phyloP scores from a whole-genome alignment of 257 asterid species.

The Scutellaria barbata region DNA sequence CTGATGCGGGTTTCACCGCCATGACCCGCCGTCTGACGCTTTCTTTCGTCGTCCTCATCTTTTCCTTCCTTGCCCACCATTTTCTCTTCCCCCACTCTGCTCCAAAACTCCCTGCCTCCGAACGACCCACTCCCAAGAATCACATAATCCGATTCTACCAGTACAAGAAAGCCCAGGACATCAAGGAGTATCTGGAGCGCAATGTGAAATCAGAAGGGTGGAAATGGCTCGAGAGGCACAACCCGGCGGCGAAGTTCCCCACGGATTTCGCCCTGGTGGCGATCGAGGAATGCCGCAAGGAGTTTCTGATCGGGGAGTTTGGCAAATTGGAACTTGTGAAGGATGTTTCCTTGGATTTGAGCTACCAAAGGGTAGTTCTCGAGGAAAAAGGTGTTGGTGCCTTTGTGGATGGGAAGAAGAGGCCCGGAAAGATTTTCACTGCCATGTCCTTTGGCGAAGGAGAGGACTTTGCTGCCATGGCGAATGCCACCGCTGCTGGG shows the following conservation, averaged over 20 bases:
- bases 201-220: conserved; percentile 70
- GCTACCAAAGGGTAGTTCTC: conserved; percentile 77
- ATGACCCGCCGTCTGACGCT: conserved; percentile 45
- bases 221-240: conserved; percentile 89
- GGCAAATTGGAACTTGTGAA: conserved; percentile 77
- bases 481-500: conserved; percentile 44
- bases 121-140: conserved; percentile 42
- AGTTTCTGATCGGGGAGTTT: conserved; percentile 61
- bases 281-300: conserved; percentile 61
- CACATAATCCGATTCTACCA: conserved; percentile 72
- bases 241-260: conserved; percentile 78
- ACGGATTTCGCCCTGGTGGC: conserved; percentile 89
- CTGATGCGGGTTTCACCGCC: conserved; percentile 50
- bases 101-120: conserved; percentile 26
- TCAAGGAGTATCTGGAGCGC: conserved; percentile 63
- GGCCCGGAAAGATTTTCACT: conserved; percentile 93
- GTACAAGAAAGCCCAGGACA: conserved; percentile 62
- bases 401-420: conserved; percentile 73
- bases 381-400: conserved; percentile 54
- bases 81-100: conserved; percentile 27
- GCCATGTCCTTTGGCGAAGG: conserved; percentile 77
- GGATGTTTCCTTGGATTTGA: conserved; percentile 82
- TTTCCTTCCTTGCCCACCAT: conserved; percentile 36
- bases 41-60: conserved; percentile 35
- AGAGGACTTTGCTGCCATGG: conserved; percentile 34